These are phyloP conservation scores for Amanita exitialis DNA, from an alignment of 768 basidiomycete genomes.

Conservation along the genomic window DNA sequence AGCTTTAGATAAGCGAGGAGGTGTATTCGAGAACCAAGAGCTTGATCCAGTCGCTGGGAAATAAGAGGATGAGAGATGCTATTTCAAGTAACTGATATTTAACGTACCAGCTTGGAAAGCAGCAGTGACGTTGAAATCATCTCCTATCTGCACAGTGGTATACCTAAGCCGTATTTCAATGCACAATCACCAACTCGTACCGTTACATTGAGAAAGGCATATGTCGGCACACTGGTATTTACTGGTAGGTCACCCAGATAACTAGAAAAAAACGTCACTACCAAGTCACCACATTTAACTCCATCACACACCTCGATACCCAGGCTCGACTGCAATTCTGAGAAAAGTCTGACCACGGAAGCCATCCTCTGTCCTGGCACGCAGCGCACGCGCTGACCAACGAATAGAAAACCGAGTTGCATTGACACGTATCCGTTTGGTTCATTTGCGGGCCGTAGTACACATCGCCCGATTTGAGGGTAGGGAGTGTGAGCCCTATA, in stretches of 20 bases:
- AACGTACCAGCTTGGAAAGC: not conserved
- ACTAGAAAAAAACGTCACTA: not conserved
- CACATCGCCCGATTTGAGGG: conserved; percentile 19
- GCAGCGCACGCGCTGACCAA: conserved; percentile 37
- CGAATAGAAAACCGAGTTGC: conserved; percentile 44
- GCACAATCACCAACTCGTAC: not conserved
- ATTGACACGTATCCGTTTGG: conserved; percentile 30
- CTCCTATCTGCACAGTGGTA: not conserved
- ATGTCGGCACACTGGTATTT: conserved; percentile 35
- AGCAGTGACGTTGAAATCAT: not conserved
- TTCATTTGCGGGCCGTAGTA: conserved; percentile 28
- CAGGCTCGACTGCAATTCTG: not conserved
- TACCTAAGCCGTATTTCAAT: not conserved
- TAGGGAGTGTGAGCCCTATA: not conserved
- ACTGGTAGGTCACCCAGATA: conserved; percentile 27
- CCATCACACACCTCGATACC: not conserved
- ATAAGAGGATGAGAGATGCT: not conserved
- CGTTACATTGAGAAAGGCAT: conserved; percentile 40
- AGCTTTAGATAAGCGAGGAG: conserved; percentile 18
- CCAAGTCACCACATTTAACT: not conserved
- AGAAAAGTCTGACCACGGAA: conserved; percentile 2
- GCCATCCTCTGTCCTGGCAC: conserved; percentile 34
- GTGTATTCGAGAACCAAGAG: not conserved
- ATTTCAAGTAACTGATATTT: too few relatives aligned
- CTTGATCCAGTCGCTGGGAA: not conserved